A percentile compares a stretch with the other conserved stretches of the same genome.
Evolutionary conservation across 2,329 filamentous ascomycete species (phyloP).

Genomic region (Colletotrichum graminicola): DNA sequence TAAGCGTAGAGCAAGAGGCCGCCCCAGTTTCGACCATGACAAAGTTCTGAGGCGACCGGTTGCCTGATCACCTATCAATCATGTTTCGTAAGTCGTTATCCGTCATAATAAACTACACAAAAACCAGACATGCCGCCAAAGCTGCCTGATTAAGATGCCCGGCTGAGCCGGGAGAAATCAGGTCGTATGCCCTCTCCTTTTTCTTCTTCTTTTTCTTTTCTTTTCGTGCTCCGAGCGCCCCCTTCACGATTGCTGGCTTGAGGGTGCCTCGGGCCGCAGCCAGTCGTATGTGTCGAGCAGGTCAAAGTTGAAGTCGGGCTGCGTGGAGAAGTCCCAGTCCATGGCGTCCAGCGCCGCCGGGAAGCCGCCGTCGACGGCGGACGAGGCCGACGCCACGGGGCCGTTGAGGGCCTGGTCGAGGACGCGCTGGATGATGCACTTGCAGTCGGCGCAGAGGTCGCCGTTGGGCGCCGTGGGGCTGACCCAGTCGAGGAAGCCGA

Average conservation of each 20-base stretch:
- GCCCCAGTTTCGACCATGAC: neutral
- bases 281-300: slow-evolving; percentile 64
- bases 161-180: neutral
- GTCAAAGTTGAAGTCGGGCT: slow-evolving; percentile 60
- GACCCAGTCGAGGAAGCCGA: slow-evolving; percentile 66
- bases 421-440: slow-evolving; percentile 62
- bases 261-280: slow-evolving; percentile 49
- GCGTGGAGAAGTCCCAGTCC: slow-evolving; percentile 51
- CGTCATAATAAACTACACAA: neutral
- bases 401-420: slow-evolving; percentile 63
- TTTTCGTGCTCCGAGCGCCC: neutral
- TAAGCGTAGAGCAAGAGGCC: neutral
- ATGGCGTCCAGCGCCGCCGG: slow-evolving; percentile 43
- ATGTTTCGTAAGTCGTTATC: neutral
- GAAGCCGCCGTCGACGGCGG: slow-evolving; percentile 34
- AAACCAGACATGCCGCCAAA: neutral
- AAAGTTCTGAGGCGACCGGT: neutral
- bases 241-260: slow-evolving; percentile 29
- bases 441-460: slow-evolving; percentile 60
- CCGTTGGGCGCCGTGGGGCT: slow-evolving; percentile 61
- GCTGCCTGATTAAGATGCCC: neutral
- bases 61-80: neutral
- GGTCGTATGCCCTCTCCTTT: neutral
- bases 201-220: too few relatives aligned
- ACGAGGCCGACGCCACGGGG: slow-evolving; percentile 38